Conservation (phyloP, 1,139 yeast genomes). For the Zygosaccharomyces pseudobailii region DNA sequence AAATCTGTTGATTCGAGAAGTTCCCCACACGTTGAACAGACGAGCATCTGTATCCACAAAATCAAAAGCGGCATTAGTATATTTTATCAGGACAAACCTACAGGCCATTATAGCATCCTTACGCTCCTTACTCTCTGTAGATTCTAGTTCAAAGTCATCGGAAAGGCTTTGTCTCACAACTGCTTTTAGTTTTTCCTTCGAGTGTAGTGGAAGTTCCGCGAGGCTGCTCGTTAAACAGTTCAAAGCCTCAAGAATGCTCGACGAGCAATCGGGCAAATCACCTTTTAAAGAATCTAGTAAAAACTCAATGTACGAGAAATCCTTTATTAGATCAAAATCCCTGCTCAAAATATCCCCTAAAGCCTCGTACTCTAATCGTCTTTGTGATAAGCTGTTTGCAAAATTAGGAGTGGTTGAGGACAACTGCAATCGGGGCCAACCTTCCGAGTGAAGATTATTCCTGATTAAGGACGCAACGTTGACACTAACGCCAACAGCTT, state of each 20-base stretch:
- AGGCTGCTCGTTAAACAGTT: constrained; percentile 54
- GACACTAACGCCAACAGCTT: constrained; percentile 34
- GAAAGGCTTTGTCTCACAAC: constrained; percentile 42
- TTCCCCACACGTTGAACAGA: constrained; percentile 60
- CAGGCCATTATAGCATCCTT: constrained; percentile 38
- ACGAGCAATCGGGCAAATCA: constrained; percentile 58
- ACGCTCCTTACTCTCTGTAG: constrained; percentile 19
- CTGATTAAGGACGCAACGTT: constrained; percentile 49
- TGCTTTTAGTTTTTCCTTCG: constrained; percentile 43
- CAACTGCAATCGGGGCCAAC: constrained; percentile 52
- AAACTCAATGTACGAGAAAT: constrained; percentile 55
- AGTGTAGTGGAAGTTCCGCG: constrained; percentile 37
- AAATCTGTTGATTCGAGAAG: constrained; percentile 52
- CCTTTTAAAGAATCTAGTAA: constrained; percentile 67
- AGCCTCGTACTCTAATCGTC: constrained; percentile 72
- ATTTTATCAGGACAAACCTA: constrained; percentile 64
- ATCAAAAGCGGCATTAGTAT: constrained; percentile 57
- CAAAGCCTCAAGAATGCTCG: constrained; percentile 70
- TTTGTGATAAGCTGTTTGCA: constrained; percentile 34
- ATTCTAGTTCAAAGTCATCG: constrained; percentile 27
- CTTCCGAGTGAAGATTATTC: constrained; percentile 48
- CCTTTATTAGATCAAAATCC: constrained; percentile 44
- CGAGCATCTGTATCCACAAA: constrained; percentile 70
- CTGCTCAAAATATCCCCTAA: constrained; percentile 60
- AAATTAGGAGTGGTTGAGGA: constrained; percentile 31